Evolutionary conservation across 2,329 filamentous ascomycete genomes (phyloP).

Genomic region (Emericellopsis atlantica): DNA sequence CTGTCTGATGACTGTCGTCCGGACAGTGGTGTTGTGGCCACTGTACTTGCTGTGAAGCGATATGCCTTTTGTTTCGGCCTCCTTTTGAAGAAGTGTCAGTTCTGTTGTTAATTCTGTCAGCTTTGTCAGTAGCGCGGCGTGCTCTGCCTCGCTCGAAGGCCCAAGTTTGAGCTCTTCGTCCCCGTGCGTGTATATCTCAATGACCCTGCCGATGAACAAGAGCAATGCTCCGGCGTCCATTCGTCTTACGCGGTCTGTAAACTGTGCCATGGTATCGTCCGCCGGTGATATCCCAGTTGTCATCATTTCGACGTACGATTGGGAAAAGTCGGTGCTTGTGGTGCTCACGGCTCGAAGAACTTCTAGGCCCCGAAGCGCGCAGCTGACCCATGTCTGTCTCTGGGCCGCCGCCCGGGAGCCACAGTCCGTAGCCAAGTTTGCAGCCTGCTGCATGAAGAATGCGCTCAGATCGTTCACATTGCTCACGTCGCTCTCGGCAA

Average conservation of each 20-base stretch:
- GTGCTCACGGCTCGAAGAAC: conserved; percentile 26
- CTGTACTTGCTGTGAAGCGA: conserved; percentile 64
- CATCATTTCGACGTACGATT: conserved; percentile 50
- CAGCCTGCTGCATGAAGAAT: background rate
- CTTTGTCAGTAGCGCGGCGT: conserved; percentile 14
- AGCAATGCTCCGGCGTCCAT: conserved; percentile 25
- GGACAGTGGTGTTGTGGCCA: conserved; percentile 53
- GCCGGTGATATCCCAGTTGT: conserved; percentile 39
- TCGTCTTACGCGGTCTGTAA: conserved; percentile 46
- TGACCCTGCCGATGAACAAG: conserved; percentile 11
- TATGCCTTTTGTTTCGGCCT: conserved; percentile 29
- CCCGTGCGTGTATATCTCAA: conserved; percentile 18
- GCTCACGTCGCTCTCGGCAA: conserved; percentile 8
- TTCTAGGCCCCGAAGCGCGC: conserved; percentile 30
- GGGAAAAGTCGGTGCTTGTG: conserved; percentile 28
- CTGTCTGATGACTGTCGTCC: conserved; percentile 70
- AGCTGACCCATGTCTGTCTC: conserved; percentile 19
- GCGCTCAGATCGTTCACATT: background rate
- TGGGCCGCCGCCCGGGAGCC: background rate
- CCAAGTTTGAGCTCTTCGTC: conserved; percentile 21
- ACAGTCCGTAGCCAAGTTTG: too few species aligned
- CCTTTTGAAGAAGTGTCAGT: conserved; percentile 31
- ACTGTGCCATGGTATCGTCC: conserved; percentile 29
- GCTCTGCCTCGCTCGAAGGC: conserved; percentile 16
- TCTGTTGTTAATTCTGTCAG: conserved; percentile 29